Evolutionary conservation across 805 yeast genomes (phyloP), one percentile per base, ranked within the genome.

Genomic region (Nakazawaea pomicola): DNA sequence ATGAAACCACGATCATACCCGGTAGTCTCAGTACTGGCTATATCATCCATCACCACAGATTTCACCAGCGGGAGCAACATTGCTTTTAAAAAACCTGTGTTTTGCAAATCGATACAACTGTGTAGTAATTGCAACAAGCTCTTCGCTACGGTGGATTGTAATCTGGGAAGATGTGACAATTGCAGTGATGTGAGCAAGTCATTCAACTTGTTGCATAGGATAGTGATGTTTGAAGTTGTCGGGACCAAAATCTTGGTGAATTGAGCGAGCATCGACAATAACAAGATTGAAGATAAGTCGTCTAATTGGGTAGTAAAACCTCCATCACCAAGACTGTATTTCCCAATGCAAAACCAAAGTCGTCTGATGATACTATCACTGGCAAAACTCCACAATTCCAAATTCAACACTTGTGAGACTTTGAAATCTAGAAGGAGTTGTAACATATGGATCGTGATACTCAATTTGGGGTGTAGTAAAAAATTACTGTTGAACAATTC

Each of bases 311-410:
- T 20, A n/a, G n/a, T n/a, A n/a, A n/a, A n/a, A n/a, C n/a, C n/a
- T n/a, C n/a, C n/a, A n/a, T n/a, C n/a, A n/a, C n/a, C n/a, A n/a
- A n/a, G n/a, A n/a, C n/a, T n/a, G n/a, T n/a, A n/a, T n/a, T n/a
- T n/a, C n/a, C n/a, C n/a, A n/a, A n/a, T n/a, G n/a, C n/a, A n/a
- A 40, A 60, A 56, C 65, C 65, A 61, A 2, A 53, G 40, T 37
- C 60, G 49, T 15, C 50, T 46, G 2, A 58, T 49, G 11, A 49
- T 42, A 21, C 52, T 53, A 28, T 61, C 60, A 2, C 60, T 17
- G 9, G 46, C 36, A 17, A 50, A 47, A 1, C 50, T 43, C 5
- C 46, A 44, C 19, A 53, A 55, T 2, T 54, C 51, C 3, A 53
- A 34, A 32, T 50, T 46, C 19, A 57, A 50, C 2, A 45, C 27